phyloP scores from a whole-genome alignment of 2,329 filamentous ascomycete genomes.

The Periconia macrospinosa region DNA sequence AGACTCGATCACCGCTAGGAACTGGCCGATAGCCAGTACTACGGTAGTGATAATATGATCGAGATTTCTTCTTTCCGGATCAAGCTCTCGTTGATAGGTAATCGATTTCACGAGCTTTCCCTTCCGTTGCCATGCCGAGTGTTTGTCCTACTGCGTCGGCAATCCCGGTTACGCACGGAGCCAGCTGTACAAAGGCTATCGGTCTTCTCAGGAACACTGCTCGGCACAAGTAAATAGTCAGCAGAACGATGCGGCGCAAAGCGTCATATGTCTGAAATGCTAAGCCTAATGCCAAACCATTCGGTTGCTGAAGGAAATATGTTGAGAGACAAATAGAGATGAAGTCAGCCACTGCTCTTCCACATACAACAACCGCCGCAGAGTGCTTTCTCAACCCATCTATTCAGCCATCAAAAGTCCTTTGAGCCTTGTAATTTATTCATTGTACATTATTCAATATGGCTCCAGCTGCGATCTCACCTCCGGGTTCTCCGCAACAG shows the following conservation, averaged over 20 bases:
- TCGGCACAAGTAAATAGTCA: slow-evolving; percentile 9
- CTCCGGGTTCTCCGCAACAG: slow-evolving; percentile 45
- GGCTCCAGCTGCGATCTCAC: slow-evolving; percentile 41
- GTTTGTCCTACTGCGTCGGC: background rate
- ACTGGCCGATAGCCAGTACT: too few species aligned
- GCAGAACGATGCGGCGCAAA: slow-evolving; percentile 6
- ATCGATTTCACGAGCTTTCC: background rate
- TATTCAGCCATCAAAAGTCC: background rate
- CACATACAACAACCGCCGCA: background rate
- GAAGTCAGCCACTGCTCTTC: background rate
- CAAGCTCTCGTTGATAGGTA: background rate
- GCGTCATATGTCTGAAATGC: background rate
- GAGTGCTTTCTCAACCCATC: background rate
- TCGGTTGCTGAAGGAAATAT: slow-evolving; percentile 9
- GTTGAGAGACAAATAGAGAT: slow-evolving; percentile 4
- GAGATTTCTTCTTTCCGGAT: too few species aligned
- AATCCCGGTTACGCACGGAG: slow-evolving; percentile 11
- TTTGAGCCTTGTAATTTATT: background rate
- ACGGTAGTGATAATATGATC: too few species aligned
- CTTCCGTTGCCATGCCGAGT: background rate
- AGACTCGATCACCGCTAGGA: background rate
- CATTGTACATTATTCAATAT: slow-evolving; percentile 14
- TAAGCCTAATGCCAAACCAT: background rate
- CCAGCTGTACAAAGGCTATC: slow-evolving; percentile 5
- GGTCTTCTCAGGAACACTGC: slow-evolving; percentile 10